A percentile compares a stretch with the other conserved stretches of the same genome.
These are phyloP conservation scores for Wilcoxina mikolae DNA, from an alignment of 495 filamentous ascomycete species.

Conservation along the genomic window DNA sequence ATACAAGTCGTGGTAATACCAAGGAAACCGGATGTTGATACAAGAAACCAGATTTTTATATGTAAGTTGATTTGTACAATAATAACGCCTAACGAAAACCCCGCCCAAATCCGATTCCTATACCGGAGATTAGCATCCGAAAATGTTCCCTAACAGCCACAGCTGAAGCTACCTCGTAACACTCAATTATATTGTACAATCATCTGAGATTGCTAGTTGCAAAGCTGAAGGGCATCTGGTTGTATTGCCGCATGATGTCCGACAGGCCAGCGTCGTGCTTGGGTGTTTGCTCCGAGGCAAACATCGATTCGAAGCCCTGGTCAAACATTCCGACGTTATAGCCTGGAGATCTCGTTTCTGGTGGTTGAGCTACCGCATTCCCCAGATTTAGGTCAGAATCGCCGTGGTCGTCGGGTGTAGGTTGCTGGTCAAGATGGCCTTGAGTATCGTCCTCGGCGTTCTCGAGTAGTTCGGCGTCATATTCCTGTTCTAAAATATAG, in stretches of 20 bases:
- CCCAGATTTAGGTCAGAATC: slow-evolving; percentile 18
- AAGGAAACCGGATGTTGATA: too few species aligned
- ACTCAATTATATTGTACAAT: background rate
- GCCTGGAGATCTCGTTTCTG: slow-evolving; percentile 6
- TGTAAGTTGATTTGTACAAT: too few species aligned
- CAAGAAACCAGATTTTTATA: too few species aligned
- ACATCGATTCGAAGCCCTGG: slow-evolving; percentile 25
- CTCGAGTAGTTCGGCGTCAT: slow-evolving; percentile 78
- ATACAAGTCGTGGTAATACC: too few species aligned
- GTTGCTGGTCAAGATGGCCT: slow-evolving; percentile 16
- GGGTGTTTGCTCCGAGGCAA: slow-evolving; percentile 20
- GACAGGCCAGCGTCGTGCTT: slow-evolving; percentile 24
- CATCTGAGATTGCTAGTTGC: slow-evolving; percentile 13
- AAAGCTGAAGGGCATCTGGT: slow-evolving; percentile 22
- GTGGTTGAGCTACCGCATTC: slow-evolving; percentile 9
- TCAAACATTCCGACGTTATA: slow-evolving; percentile 24
- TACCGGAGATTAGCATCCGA: too few species aligned
- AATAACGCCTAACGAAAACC: too few species aligned
- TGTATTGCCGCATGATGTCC: slow-evolving; percentile 28
- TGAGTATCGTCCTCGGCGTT: slow-evolving; percentile 63
- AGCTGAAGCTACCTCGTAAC: background rate
- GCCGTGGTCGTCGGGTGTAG: slow-evolving; percentile 22
- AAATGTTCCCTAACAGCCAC: background rate
- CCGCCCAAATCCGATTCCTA: too few species aligned
- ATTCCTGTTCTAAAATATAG: slow-evolving; percentile 83